A percentile compares a stretch with the other conserved stretches of the same genome.
These are phyloP conservation scores for Colletotrichum agaves DNA, from an alignment of 2,329 filamentous ascomycete genomes.

Conservation along the genomic window DNA sequence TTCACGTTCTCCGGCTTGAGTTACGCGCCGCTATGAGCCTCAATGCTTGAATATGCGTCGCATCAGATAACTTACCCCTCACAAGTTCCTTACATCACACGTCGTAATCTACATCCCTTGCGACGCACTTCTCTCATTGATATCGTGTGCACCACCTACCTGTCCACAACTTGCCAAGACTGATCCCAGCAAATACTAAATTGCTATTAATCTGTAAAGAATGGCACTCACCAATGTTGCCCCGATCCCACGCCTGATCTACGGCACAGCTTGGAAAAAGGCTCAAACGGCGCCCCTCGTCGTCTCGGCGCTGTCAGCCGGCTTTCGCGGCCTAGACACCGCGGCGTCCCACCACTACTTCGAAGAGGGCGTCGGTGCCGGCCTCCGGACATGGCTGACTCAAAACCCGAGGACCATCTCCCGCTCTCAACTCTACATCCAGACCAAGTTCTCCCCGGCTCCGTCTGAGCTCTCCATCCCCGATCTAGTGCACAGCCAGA, in stretches of 20 bases:
- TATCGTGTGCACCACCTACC: not conserved
- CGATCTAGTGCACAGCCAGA: conserved; percentile 74
- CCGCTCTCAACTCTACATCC: conserved; percentile 61
- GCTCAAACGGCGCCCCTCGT: conserved; percentile 74
- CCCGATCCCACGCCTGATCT: conserved; percentile 67
- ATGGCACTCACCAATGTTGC: conserved; percentile 18
- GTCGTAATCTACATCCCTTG: not conserved
- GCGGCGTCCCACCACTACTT: conserved; percentile 82
- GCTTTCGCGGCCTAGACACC: conserved; percentile 81
- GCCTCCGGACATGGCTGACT: conserved; percentile 57
- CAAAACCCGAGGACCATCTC: conserved; percentile 17
- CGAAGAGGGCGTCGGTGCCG: conserved; percentile 76
- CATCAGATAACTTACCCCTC: conserved; percentile 4
- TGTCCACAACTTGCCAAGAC: not conserved
- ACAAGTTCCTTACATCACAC: not conserved
- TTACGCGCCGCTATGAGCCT: conserved; percentile 9
- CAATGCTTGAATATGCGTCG: conserved; percentile 10
- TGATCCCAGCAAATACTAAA: too few relatives aligned
- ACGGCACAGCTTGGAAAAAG: conserved; percentile 90
- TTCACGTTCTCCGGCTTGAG: not conserved
- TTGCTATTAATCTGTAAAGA: not conserved
- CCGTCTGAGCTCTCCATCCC: conserved; percentile 59
- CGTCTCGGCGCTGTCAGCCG: conserved; percentile 71
- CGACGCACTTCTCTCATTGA: not conserved
- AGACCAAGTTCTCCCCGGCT: conserved; percentile 76